Conservation (phyloP, 305 asterid genomes). For the Fraxinus ornus region DNA sequence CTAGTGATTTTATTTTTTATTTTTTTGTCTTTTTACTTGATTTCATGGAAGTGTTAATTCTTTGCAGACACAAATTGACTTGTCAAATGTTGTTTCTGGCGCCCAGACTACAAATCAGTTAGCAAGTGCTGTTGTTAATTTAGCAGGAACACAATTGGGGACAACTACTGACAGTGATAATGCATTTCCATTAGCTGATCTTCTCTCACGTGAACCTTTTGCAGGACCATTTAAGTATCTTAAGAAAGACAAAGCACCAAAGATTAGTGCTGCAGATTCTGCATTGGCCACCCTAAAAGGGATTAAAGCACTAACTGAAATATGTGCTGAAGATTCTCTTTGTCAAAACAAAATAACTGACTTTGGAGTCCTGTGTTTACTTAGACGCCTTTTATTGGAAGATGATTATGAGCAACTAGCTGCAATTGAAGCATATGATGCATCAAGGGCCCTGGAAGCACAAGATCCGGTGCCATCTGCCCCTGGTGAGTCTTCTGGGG, state of each 20-base stretch:
- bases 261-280: constrained; percentile 85
- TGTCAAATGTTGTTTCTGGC: constrained; percentile 72
- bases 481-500: constrained; percentile 51
- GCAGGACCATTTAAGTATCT: constrained; percentile 63
- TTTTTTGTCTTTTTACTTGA: background rate
- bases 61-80: constrained; percentile 91
- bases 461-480: constrained; percentile 51
- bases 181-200: constrained; percentile 68
- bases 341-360: constrained; percentile 65
- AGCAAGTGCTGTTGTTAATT: constrained; percentile 80
- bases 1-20: background rate
- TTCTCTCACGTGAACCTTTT: constrained; percentile 86
- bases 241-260: constrained; percentile 71
- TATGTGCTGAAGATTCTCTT: constrained; percentile 73
- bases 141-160: constrained; percentile 80
- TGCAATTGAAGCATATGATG: constrained; percentile 97
- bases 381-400: constrained; percentile 76
- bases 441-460: constrained; percentile 70
- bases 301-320: constrained; percentile 83
- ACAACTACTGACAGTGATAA: constrained; percentile 59
- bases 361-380: constrained; percentile 68
- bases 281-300: constrained; percentile 90
- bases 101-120: constrained; percentile 75
- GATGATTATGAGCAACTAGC: constrained; percentile 98
- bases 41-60: constrained; percentile 23